Conservation (phyloP, 2,329 filamentous ascomycete species). For the Neofusicoccum ribis region DNA sequence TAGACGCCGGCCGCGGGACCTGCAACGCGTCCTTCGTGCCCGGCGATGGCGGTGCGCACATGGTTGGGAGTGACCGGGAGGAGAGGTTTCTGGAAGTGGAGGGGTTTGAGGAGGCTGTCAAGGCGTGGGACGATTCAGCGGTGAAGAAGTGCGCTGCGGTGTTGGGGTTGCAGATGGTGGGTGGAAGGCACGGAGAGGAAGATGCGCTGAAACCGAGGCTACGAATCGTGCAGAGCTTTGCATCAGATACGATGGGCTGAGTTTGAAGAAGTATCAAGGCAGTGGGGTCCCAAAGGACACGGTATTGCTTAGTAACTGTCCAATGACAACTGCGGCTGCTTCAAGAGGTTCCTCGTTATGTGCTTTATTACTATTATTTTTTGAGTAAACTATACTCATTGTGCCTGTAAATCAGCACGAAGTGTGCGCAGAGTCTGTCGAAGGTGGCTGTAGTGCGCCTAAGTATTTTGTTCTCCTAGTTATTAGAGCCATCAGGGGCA, state of each 20-base stretch:
- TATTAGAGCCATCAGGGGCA: background rate
- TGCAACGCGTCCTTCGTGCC: background rate
- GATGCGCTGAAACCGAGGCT: background rate
- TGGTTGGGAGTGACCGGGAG: background rate
- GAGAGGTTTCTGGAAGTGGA: background rate
- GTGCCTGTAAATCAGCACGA: too few species aligned
- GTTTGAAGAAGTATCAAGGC: background rate
- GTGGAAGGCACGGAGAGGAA: background rate
- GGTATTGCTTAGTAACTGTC: too few species aligned
- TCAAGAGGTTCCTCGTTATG: too few species aligned
- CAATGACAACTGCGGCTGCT: too few species aligned
- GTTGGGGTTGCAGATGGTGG: background rate
- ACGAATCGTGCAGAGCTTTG: constrained; percentile 5
- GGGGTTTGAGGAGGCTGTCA: background rate
- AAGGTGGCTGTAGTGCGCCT: too few species aligned
- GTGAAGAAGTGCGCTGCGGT: background rate
- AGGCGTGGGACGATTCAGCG: background rate
- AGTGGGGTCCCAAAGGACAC: too few species aligned
- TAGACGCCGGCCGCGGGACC: background rate
- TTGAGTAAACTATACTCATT: too few species aligned
- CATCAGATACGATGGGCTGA: background rate
- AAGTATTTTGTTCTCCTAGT: background rate
- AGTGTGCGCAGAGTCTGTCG: too few species aligned
- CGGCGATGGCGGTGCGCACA: background rate
- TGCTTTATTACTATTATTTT: too few species aligned